Base-by-base conservation (phyloP, 202 grass and related monocot species). In the Panicum hallii region DNA sequence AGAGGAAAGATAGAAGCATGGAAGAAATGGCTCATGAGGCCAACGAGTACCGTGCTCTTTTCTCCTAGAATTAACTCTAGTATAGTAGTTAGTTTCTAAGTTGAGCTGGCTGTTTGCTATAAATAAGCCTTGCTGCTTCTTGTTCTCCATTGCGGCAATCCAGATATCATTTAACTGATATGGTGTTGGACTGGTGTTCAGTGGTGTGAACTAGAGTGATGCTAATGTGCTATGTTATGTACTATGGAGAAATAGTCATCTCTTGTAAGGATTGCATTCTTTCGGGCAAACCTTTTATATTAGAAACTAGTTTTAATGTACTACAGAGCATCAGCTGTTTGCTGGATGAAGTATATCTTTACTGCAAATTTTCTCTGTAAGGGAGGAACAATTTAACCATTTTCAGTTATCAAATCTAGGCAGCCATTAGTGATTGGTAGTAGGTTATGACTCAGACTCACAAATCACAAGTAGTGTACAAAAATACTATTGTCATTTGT, bases 1-100 rank as follows among this genome's bases (percentile, higher is more conserved):
- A 95, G 73, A 92, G 88, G 66, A 95, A 89, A 81, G 91, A 98
- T 77, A 86, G 91, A 75, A 88, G 75, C n/a, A 85, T 81, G 75
- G 81, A 93, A 44, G 91, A 95, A 88, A 98, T 93, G 95, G 57
- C 89, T 67, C 74, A 63, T 63, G 60, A 63, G 26, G 60, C 60
- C 26, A 89, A 85, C 12, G 90, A 89, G 60, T 95, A 93, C 26
- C 83, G 85, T 50, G 49, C 70, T 80, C 89, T 98, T 67, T 95
- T 95, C 88, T 89, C 83, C 45, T 89, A 92, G 50, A 78, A 67
- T 62, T 72, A 44, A 48, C 30, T 64, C 44, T 57, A 36, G 1
- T 62, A 14, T 72, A 61, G 16, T 32, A 15, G 14, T 58, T 56
- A 47, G 16, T 62, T 61, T 82, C 41, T 72, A 13, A 36, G 30